Evolutionary conservation across 306 rosid species (phyloP).

Genomic region (Morella rubra): DNA sequence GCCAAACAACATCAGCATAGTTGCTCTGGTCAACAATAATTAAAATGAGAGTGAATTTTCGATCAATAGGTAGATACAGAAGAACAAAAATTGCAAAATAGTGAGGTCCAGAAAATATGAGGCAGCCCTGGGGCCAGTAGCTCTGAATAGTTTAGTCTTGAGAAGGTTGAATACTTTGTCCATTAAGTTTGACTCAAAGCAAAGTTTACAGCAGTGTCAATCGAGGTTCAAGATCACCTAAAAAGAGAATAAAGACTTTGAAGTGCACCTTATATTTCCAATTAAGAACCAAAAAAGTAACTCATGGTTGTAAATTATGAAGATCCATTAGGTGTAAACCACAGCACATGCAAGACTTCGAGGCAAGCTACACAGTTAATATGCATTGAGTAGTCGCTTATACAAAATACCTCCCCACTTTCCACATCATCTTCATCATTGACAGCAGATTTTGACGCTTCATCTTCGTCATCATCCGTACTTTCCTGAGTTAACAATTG

Average conservation of each 20-base stretch:
- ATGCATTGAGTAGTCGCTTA: not conserved
- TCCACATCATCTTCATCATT: conserved; percentile 12
- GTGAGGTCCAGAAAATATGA: not conserved
- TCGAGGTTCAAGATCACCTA: not conserved
- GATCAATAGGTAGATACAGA: not conserved
- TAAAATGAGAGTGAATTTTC: not conserved
- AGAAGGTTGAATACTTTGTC: not conserved
- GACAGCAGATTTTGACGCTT: not conserved
- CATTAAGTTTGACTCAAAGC: not conserved
- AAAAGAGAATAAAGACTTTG: not conserved
- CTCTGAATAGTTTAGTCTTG: not conserved
- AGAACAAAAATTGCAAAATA: not conserved
- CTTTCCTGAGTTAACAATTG: conserved; percentile 10
- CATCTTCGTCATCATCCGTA: conserved; percentile 1
- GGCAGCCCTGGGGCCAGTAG: too few relatives aligned
- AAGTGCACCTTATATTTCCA: not conserved
- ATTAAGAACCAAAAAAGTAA: not conserved
- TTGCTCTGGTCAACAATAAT: too few relatives aligned
- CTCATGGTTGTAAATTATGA: not conserved
- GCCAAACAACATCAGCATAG: not conserved
- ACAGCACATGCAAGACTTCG: not conserved
- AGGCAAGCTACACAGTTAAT: not conserved
- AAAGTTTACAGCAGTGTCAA: not conserved
- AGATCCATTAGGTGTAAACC: not conserved
- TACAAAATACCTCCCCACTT: conserved; percentile 3